Percentiles rank a stretch among this genome's conserved stretches.
Evolutionary conservation across 2,329 filamentous ascomycete genomes (phyloP).

Genomic region (Elsinoe batatas): DNA sequence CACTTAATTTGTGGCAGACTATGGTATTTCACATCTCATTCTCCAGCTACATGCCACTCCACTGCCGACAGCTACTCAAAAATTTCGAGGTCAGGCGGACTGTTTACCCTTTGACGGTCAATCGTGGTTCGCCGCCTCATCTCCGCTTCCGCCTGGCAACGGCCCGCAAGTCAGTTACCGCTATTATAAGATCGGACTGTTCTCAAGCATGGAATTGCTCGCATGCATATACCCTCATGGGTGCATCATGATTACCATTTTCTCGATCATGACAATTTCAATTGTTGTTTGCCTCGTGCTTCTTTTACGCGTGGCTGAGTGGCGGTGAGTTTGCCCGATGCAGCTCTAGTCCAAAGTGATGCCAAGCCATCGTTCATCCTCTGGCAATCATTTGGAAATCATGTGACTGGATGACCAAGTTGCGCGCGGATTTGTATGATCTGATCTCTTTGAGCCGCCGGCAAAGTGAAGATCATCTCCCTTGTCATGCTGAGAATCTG

Average conservation of each 20-base stretch:
- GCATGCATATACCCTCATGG: background rate
- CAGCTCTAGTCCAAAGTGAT: too few species aligned
- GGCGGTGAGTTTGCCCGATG: too few species aligned
- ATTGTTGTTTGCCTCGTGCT: too few species aligned
- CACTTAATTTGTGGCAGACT: background rate
- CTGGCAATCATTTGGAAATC: background rate
- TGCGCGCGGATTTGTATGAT: conserved; percentile 66
- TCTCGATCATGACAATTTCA: background rate
- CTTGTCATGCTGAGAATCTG: conserved; percentile 74
- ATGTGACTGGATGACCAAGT: conserved; percentile 30
- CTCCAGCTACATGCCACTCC: background rate
- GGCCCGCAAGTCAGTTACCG: conserved; percentile 11
- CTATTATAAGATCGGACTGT: background rate
- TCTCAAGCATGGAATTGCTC: background rate
- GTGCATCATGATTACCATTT: background rate
- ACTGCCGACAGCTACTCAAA: background rate
- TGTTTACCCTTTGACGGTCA: conserved; percentile 10
- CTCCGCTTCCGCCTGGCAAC: conserved; percentile 12
- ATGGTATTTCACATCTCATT: background rate
- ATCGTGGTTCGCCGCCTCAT: conserved; percentile 7
- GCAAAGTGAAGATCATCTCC: conserved; percentile 65
- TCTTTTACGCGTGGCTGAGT: too few species aligned
- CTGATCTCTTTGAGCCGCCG: conserved; percentile 46
- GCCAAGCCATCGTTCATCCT: too few species aligned
- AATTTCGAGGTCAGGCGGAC: background rate